A percentile compares a stretch with the other conserved stretches of the same genome.
Conservation (phyloP, 202 grass and related monocot genomes). For the Brachypodium distachyon region DNA sequence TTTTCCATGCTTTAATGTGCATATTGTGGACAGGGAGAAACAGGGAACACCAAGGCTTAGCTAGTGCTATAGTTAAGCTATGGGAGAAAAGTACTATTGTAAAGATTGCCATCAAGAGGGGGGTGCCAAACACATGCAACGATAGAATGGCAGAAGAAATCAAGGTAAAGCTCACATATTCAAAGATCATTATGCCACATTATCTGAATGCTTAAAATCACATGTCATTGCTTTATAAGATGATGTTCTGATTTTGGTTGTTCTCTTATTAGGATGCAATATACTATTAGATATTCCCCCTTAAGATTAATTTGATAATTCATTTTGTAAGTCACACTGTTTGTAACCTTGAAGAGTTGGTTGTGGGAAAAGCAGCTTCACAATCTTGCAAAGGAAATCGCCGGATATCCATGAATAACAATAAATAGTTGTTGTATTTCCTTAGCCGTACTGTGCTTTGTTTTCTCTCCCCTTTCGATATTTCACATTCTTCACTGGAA, state of each 20-base stretch:
- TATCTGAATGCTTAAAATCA: neutral
- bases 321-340: neutral
- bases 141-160: slow-evolving; percentile 94
- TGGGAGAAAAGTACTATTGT: slow-evolving; percentile 97
- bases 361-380: neutral
- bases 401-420: neutral
- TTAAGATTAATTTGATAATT: neutral
- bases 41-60: slow-evolving; percentile 89
- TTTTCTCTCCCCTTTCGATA: neutral
- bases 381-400: neutral
- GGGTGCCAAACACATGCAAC: slow-evolving; percentile 68
- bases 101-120: slow-evolving; percentile 93
- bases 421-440: neutral
- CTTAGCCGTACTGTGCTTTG: neutral
- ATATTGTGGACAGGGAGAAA: slow-evolving; percentile 65
- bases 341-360: neutral
- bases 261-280: neutral
- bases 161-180: slow-evolving; percentile 39
- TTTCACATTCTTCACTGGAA: slow-evolving; percentile 11
- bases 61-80: slow-evolving; percentile 85
- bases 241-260: neutral
- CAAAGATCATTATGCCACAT: neutral
- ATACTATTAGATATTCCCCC: neutral
- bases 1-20: neutral
- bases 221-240: neutral